Evolutionary conservation across 192 early-diverging fungal species (phyloP).

Genomic region (Backusella liffmaniae): DNA sequence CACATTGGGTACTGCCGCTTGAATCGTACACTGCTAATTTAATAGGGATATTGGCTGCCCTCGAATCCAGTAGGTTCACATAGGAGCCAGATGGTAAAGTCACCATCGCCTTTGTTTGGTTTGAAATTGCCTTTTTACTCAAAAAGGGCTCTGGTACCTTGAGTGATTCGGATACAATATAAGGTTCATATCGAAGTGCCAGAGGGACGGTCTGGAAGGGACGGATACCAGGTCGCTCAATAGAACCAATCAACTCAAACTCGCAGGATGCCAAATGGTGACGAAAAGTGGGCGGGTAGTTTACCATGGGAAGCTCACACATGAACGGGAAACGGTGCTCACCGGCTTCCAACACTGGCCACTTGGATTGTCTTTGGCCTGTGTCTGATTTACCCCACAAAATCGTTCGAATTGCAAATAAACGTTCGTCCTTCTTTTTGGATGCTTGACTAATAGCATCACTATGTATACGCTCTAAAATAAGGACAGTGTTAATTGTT

Average conservation of each 20-base stretch:
- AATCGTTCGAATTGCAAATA: slow-evolving; percentile 27
- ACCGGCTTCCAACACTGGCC: slow-evolving; percentile 29
- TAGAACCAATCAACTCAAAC: slow-evolving; percentile 4
- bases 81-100: not conserved
- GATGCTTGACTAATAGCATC: slow-evolving; percentile 11
- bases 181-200: slow-evolving; percentile 5
- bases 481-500: not conserved
- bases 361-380: not conserved
- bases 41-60: not conserved
- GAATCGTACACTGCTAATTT: not conserved
- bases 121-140: not conserved
- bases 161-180: not conserved
- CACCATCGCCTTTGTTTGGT: not conserved
- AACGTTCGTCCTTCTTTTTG: not conserved
- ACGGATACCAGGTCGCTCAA: slow-evolving; percentile 20
- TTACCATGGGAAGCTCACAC: slow-evolving; percentile 32
- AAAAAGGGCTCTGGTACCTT: not conserved
- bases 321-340: slow-evolving; percentile 30
- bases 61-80: slow-evolving; percentile 2
- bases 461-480: slow-evolving; percentile 19
- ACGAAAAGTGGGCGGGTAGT: slow-evolving; percentile 27
- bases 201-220: slow-evolving; percentile 21
- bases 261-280: slow-evolving; percentile 11
- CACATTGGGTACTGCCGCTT: not conserved
- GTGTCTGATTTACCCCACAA: slow-evolving; percentile 25